Base-by-base conservation (phyloP, 371 early-diverging fungal species). In the Globomyces sp. region DNA sequence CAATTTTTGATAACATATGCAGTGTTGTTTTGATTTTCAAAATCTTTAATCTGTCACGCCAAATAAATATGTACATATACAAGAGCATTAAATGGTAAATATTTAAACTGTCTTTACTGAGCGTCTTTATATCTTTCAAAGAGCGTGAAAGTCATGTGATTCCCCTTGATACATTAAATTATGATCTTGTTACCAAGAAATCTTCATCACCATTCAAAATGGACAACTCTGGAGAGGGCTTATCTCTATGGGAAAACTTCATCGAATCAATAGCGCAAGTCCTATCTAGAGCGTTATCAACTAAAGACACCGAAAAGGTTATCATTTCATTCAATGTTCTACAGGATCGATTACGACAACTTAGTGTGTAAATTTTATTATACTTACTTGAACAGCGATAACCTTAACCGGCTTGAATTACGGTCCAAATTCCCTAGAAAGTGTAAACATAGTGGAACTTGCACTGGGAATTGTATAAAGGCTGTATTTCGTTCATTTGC, bases 371-470 rank as follows among this genome's bases (percentile, higher is more conserved):
- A 63, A 24, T 13, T 13, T 2, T 43, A 8, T 9, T 41, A 41
- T 11, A 63, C 11, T 0, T n/a, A 62, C 49, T 13, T 42, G n/a
- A 42, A n/a, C 55, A 86, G 87, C 62, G 85, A 87, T 48, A 90
- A 87, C 64, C 71, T 89, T 6, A 80, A 71, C 37, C 77, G 83
- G 9, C 69, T 88, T 10, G 73, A 81, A 43, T 72, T 9, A 70
- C 39, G 6, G 44, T n/a, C n/a, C 47, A 52, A 45, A 68, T 64
- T 2, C 68, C 71, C 43, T 24, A 41, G 13, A 40, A 68, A 74
- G 36, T 92, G 92, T 70, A 81, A 86, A 59, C 93, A 93, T 75
- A 80, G 83, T 24, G 92, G 89, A 49, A 85, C 88, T 1, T 93
- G 93, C 63, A 65, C 79, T 0, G 87, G 89, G 72, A 91, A 92